Conservation (phyloP, 2,329 filamentous ascomycete species). For the Pseudogymnoascus sp. region DNA sequence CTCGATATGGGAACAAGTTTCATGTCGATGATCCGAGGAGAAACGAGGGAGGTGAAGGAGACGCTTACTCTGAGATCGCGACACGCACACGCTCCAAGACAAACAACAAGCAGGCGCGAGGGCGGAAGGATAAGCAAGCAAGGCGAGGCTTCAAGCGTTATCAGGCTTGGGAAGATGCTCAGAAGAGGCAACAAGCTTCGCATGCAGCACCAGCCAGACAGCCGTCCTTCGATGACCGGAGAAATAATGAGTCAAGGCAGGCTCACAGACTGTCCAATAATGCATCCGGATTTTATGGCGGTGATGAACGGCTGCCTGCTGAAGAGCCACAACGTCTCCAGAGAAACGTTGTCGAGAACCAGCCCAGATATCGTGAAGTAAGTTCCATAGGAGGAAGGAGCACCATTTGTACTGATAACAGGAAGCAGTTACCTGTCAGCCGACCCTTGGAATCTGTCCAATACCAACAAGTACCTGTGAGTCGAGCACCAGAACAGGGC, state of each 20-base stretch:
- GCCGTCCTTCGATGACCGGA: not conserved
- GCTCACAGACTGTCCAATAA: not conserved
- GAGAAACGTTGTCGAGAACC: not conserved
- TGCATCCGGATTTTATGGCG: not conserved
- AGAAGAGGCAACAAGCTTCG: conserved; percentile 22
- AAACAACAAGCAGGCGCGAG: conserved; percentile 13
- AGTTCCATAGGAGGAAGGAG: not conserved
- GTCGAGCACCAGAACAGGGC: not conserved
- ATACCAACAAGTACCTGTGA: not conserved
- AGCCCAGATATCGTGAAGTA: not conserved
- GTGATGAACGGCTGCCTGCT: not conserved
- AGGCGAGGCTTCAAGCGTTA: conserved; percentile 31
- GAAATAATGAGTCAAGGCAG: not conserved
- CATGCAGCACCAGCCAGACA: not conserved
- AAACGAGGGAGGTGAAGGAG: not conserved
- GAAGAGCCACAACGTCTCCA: not conserved
- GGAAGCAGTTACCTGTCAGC: not conserved
- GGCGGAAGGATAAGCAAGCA: conserved; percentile 20
- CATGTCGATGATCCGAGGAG: conserved; percentile 2
- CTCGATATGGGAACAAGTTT: not conserved
- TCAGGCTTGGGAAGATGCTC: conserved; percentile 31
- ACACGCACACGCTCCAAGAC: conserved; percentile 21
- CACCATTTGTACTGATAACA: conserved; percentile 4
- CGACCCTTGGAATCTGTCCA: not conserved
- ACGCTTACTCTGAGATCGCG: conserved; percentile 16